phyloP scores from a whole-genome alignment of 805 yeast genomes.

The Brettanomyces naardenensis region DNA sequence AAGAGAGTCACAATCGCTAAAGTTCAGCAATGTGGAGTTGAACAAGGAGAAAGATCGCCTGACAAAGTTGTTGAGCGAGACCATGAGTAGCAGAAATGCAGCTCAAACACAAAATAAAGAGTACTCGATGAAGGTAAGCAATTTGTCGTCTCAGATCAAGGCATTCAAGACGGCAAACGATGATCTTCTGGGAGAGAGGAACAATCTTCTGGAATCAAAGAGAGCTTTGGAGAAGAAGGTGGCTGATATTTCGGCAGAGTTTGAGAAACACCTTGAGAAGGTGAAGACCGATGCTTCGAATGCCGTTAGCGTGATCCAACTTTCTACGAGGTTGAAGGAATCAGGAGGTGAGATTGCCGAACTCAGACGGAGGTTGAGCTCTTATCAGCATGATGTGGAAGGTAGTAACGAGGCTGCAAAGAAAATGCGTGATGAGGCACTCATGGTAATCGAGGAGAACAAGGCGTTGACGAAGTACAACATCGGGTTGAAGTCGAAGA shows the following conservation, averaged over 20 bases:
- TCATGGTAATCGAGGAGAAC: slow-evolving; percentile 59
- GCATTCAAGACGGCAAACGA: slow-evolving; percentile 52
- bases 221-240: slow-evolving; percentile 37
- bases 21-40: slow-evolving; percentile 30
- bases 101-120: slow-evolving; percentile 36
- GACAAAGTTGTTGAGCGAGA: slow-evolving; percentile 30
- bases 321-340: slow-evolving; percentile 28
- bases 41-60: slow-evolving; percentile 35
- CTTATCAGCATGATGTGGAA: slow-evolving; percentile 15
- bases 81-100: slow-evolving; percentile 36
- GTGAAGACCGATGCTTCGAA: slow-evolving; percentile 25
- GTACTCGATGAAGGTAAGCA: slow-evolving; percentile 34
- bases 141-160: slow-evolving; percentile 43
- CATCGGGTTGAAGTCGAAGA: slow-evolving; percentile 38
- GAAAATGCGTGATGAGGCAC: slow-evolving; percentile 41
- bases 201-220: slow-evolving; percentile 45
- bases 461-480: slow-evolving; percentile 52
- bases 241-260: slow-evolving; percentile 31
- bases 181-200: slow-evolving; percentile 56
- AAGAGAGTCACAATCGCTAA: slow-evolving; percentile 34
- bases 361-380: slow-evolving; percentile 24
- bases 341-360: slow-evolving; percentile 23
- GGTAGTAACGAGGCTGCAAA: slow-evolving; percentile 19
- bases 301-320: slow-evolving; percentile 22
- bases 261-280: slow-evolving; percentile 28